phyloP scores from a whole-genome alignment of 2,329 filamentous ascomycete genomes.

The Pseudogymnoascus destructans region DNA sequence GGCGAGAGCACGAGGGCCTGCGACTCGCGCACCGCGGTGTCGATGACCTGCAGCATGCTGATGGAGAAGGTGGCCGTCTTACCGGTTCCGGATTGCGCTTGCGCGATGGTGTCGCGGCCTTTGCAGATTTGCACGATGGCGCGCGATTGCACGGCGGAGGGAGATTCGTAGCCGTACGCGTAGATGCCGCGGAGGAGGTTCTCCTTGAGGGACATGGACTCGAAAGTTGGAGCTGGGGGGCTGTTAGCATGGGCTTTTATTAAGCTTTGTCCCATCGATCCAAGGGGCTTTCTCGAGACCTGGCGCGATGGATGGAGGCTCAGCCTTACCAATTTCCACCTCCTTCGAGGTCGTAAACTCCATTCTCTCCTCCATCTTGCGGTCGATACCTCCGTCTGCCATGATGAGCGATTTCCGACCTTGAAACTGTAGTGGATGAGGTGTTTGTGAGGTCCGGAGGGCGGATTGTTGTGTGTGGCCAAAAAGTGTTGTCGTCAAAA shows the following conservation, averaged over 20 bases:
- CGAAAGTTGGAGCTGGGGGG: slow-evolving; percentile 11
- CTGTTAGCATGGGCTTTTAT: neutral
- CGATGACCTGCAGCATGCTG: slow-evolving; percentile 90
- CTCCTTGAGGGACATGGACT: slow-evolving; percentile 36
- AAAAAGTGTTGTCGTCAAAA: slow-evolving; percentile 3
- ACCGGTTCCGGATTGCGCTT: slow-evolving; percentile 92
- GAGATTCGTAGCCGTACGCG: slow-evolving; percentile 96
- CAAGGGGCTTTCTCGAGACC: neutral
- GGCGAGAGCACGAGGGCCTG: slow-evolving; percentile 93
- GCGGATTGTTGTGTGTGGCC: neutral
- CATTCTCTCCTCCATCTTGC: slow-evolving; percentile 89
- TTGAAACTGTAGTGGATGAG: neutral
- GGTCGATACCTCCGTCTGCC: slow-evolving; percentile 77
- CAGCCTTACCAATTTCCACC: slow-evolving; percentile 34
- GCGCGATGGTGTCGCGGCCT: slow-evolving; percentile 94
- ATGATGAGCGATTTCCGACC: slow-evolving; percentile 36
- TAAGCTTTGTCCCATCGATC: neutral
- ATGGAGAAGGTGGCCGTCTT: slow-evolving; percentile 97
- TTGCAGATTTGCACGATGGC: slow-evolving; percentile 99
- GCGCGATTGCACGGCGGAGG: slow-evolving; percentile 92
- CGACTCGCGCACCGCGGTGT: slow-evolving; percentile 81
- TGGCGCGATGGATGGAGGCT: neutral
- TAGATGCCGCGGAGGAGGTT: slow-evolving; percentile 95
- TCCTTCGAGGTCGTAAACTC: slow-evolving; percentile 98
- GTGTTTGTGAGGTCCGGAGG: neutral